Conservation (phyloP, 1,139 yeast genomes). For the Eremothecium sinecaudum region DNA sequence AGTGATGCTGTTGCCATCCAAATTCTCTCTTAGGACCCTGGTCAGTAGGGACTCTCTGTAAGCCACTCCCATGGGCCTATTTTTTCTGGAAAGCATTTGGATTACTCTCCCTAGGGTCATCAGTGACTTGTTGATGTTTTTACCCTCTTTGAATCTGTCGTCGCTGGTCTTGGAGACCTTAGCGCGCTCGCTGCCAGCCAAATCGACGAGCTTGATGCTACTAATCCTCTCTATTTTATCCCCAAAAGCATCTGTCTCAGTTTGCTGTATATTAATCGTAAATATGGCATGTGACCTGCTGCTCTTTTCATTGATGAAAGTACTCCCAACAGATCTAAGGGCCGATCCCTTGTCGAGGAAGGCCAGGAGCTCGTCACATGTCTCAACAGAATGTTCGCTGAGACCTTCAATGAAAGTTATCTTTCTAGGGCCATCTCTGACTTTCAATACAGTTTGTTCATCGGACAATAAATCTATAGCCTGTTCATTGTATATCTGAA, state of each 20-base stretch:
- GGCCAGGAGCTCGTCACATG: slow-evolving; percentile 16
- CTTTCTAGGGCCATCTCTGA: slow-evolving; percentile 12
- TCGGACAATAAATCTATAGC: slow-evolving; percentile 51
- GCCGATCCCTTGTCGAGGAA: slow-evolving; percentile 42
- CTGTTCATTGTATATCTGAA: slow-evolving; percentile 77
- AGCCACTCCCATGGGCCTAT: slow-evolving; percentile 34
- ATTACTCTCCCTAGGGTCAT: slow-evolving; percentile 84
- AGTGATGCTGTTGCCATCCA: slow-evolving; percentile 76
- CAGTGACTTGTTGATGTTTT: slow-evolving; percentile 73
- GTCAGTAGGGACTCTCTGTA: slow-evolving; percentile 54
- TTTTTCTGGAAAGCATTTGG: slow-evolving; percentile 40
- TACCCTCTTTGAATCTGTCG: slow-evolving; percentile 72
- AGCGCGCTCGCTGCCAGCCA: slow-evolving; percentile 79
- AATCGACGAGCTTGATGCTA: slow-evolving; percentile 50
- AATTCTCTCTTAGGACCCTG: slow-evolving; percentile 65
- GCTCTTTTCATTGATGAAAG: slow-evolving; percentile 66
- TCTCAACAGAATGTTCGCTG: slow-evolving; percentile 7
- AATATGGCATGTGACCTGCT: slow-evolving; percentile 60
- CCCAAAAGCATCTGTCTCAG: slow-evolving; percentile 41
- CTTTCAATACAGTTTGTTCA: slow-evolving; percentile 8
- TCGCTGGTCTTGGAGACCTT: slow-evolving; percentile 62
- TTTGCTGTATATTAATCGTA: slow-evolving; percentile 43
- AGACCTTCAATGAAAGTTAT: slow-evolving; percentile 13
- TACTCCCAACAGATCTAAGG: slow-evolving; percentile 63
- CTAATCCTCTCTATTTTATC: slow-evolving; percentile 46